Evolutionary conservation across 225 moss, liverwort and hornwort species (phyloP).

Genomic region (Pseudoscleropodium purum): DNA sequence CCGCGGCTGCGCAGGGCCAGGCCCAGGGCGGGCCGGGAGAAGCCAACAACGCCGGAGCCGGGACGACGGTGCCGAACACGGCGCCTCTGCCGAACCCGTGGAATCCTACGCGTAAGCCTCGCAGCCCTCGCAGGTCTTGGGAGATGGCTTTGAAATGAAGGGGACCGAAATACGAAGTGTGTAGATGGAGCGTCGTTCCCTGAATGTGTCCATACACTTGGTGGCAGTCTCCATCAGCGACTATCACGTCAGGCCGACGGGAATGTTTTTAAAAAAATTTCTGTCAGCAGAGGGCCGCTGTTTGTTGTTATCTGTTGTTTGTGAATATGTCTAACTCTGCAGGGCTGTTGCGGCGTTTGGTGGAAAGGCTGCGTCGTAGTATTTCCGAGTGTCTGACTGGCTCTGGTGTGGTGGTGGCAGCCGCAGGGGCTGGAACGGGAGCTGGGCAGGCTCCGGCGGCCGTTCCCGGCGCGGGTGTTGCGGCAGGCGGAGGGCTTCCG

Average conservation of each 20-base stretch:
- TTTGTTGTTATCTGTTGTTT: not conserved
- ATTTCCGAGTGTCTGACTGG: not conserved
- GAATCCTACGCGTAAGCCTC: constrained; percentile 72
- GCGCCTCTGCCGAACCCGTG: constrained; percentile 98
- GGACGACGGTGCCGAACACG: constrained; percentile 77
- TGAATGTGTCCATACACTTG: not conserved
- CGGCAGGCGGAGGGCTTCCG: constrained; percentile 23
- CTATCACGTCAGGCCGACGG: not conserved
- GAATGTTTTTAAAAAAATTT: too few relatives aligned
- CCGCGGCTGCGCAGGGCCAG: constrained; percentile 48
- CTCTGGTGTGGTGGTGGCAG: constrained; percentile 18
- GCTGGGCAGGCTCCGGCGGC: constrained; percentile 26
- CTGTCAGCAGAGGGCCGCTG: not conserved
- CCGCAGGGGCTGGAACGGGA: constrained; percentile 42
- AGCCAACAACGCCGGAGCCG: constrained; percentile 32
- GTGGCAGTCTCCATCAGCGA: not conserved
- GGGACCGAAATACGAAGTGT: not conserved
- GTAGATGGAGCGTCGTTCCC: not conserved
- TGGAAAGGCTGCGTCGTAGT: not conserved
- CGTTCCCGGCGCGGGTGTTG: constrained; percentile 12
- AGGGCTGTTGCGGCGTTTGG: not conserved
- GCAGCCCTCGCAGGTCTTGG: not conserved
- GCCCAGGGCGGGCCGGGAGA: constrained; percentile 38
- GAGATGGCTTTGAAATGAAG: not conserved
- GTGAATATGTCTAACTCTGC: not conserved